Evolutionary conservation across 306 rosid genomes (phyloP).

Genomic region (Alnus glutinosa): DNA sequence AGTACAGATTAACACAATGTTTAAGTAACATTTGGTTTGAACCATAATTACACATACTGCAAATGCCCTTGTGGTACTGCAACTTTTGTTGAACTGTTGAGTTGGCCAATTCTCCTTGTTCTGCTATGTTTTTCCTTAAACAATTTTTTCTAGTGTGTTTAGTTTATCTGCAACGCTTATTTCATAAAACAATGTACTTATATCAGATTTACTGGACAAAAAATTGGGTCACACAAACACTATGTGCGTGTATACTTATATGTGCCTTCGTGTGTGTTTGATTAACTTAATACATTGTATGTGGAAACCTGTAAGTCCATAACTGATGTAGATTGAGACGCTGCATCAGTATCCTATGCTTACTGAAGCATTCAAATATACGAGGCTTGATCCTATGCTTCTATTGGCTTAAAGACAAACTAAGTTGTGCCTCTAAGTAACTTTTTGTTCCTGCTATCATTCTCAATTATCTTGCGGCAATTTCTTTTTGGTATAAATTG

Average conservation of each 20-base stretch:
- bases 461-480: not conserved
- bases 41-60: not conserved
- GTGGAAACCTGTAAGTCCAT: not conserved
- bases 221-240: not conserved
- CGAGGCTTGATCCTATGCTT: constrained; percentile 1
- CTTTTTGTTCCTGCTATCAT: not conserved
- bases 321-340: no score
- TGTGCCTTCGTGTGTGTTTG: not conserved
- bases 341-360: not conserved
- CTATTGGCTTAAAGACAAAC: not conserved
- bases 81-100: not conserved
- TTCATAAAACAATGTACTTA: not conserved
- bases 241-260: not conserved
- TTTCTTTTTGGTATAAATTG: not conserved
- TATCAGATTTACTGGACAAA: not conserved
- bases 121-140: not conserved
- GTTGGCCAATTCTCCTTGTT: not conserved
- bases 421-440: not conserved
- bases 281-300: not conserved
- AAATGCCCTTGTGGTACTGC: not conserved
- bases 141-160: not conserved
- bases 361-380: not conserved
- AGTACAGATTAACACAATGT: not conserved
- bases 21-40: not conserved
- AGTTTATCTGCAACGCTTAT: not conserved